Evolutionary conservation across 768 basidiomycete species (phyloP), one percentile per base, ranked within the genome.

Genomic region (Pulveroboletus sp.): DNA sequence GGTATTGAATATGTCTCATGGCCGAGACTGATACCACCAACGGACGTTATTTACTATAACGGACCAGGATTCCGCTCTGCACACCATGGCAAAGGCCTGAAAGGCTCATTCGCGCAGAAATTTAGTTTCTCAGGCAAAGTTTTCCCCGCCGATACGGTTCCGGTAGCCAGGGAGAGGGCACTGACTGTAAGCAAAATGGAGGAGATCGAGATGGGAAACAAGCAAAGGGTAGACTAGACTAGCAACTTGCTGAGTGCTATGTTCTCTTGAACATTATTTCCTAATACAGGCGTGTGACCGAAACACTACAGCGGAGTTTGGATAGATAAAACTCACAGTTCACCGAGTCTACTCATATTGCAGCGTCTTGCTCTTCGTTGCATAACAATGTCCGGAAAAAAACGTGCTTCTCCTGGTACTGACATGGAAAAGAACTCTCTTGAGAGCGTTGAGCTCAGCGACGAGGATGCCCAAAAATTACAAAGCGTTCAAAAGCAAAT

Each of bases 1-100:
- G 95, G 94, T 33, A 83, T 94, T 56, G 89, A 93, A 54, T 99
- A 96, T 64, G 95, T 99, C 47, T 80, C 88, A 14, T 97, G 93
- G 90, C 96, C 96, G 11, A 80, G 86, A 10, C 77, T 99, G 47
- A 79, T 88, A 55, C 87, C 91, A 0, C 82, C 85, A 5, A 72
- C 74, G 27, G 89, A 92, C 49, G 74, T 85, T 45, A 85, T 98
- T 49, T 83, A 88, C 62, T 99, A 97, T 67, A 76, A 78, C 42
- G 96, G 96, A 14, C 87, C 92, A 31, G 94, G 93, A 5, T 92
- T 79, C 73, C 84, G 89, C 32, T 86, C 89, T 5, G 81, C 73
- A 5, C 75, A 81, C 47, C 75, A 87, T 51, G 93, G 93, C 17
- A 89, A 83, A 64, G 93, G 93, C 1, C 62, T 91, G 46, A 71